A percentile compares a stretch with the other conserved stretches of the same genome.
Conservation (phyloP, 73 alveolate genomes). For the Paramecium tetraurelia region DNA sequence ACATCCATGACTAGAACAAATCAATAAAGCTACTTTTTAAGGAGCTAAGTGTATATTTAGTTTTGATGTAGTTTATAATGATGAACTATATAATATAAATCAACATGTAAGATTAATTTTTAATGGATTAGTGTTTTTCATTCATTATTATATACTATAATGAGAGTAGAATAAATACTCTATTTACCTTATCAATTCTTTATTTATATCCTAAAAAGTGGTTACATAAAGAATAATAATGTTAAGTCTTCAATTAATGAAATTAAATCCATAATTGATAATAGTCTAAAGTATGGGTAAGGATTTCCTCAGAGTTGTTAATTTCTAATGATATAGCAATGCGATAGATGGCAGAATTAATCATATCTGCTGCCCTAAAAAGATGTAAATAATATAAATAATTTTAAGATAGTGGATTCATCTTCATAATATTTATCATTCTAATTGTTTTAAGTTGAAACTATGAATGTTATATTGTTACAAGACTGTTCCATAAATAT, state of each 20-base stretch:
- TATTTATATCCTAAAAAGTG: no score
- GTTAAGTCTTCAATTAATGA: no score
- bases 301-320: conserved; percentile 78
- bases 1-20: neutral
- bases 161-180: no score
- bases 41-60: neutral
- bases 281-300: conserved; percentile 78
- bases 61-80: neutral
- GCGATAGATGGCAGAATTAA: conserved; percentile 71
- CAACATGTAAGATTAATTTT: conserved; percentile 31
- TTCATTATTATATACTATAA: neutral
- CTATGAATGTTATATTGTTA: conserved; percentile 61
- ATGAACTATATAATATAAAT: no score
- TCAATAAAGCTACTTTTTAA: neutral
- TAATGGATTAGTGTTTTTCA: conserved; percentile 29
- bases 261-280: conserved; percentile 81
- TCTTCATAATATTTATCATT: conserved; percentile 35
- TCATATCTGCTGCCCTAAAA: conserved; percentile 67
- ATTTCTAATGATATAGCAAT: conserved; percentile 89
- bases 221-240: no score
- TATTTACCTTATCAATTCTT: no score
- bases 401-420: conserved; percentile 42
- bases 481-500: conserved; percentile 80
- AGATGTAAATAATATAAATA: conserved; percentile 56
- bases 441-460: conserved; percentile 16